Evolutionary conservation across 2,329 filamentous ascomycete genomes (phyloP), one percentile per base, ranked within the genome.

Genomic region (Akanthomyces dipterigenus): DNA sequence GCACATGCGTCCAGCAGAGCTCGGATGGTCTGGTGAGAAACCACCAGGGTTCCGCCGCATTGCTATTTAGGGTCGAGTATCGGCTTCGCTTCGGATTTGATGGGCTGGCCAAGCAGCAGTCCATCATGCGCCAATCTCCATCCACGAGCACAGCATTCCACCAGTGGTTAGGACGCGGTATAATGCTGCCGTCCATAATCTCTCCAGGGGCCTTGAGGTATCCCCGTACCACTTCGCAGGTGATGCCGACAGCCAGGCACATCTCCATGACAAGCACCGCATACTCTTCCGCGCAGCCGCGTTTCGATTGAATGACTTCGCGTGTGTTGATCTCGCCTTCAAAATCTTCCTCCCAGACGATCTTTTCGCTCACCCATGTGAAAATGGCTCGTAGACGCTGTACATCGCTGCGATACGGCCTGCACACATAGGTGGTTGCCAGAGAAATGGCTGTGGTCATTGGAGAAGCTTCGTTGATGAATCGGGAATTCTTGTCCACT

Each of bases 121-220:
- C 95, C 78, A 99, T 91, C 66, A 98, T 89, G 55, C 95, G 89
- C 95, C 95, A 99, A 75, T 97, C 92, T 24, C 90, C 88, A 72
- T 99, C 95, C 9, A 97, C 87, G 40, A 97, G 78, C 20, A 98
- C 91, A 0, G 91, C 88, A 68, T 99, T 99, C 95, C 95, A 99
- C 87, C 90, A 98, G 75, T 99, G 95, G 70, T 99, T 99, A 0
- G 93, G 83, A 34, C 88, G 86, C n/a, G 91, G 90, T 72, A 93
- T 85, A 62, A 88, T 88, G 64, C 89, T 90, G 48, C 92, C 79
- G 68, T 98, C 93, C 1, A 89, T 80, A 8, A 88, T 78, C 69
- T 98, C 95, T 0, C 93, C 93, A 0, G 95, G 95, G 1, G 84
- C 82, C 73, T 99, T 99, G 61, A 99, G 84, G 70, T 95, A 98